phyloP scores from a whole-genome alignment of 352 stramenopile species.

The Bremia lactucae region DNA sequence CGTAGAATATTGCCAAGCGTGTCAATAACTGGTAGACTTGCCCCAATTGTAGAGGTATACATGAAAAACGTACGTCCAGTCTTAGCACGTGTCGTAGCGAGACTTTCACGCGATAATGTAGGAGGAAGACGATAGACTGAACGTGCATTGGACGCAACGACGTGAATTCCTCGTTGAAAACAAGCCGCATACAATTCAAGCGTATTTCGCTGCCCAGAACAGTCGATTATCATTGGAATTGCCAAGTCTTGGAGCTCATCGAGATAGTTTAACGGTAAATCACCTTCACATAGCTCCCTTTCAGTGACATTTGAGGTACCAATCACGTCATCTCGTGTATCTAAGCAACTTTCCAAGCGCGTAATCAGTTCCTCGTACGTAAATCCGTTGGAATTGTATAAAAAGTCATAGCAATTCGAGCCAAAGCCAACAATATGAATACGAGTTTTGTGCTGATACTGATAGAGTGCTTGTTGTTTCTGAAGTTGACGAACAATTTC shows the following conservation, averaged over 20 bases:
- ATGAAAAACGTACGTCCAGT: slow-evolving; percentile 59
- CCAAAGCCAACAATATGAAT: slow-evolving; percentile 64
- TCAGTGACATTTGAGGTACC: slow-evolving; percentile 6
- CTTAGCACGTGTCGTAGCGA: slow-evolving; percentile 27
- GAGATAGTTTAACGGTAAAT: slow-evolving; percentile 37
- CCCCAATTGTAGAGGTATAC: slow-evolving; percentile 71
- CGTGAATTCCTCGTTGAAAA: slow-evolving; percentile 59
- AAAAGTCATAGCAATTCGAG: slow-evolving; percentile 47
- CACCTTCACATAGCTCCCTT: slow-evolving; percentile 26
- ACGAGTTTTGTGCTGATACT: slow-evolving; percentile 52
- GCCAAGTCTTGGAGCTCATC: slow-evolving; percentile 55
- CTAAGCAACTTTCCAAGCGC: slow-evolving; percentile 34
- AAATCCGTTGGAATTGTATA: slow-evolving; percentile 47
- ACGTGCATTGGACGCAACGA: slow-evolving; percentile 58
- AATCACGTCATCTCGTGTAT: slow-evolving; percentile 18
- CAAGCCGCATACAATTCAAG: slow-evolving; percentile 47
- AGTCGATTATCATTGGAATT: slow-evolving; percentile 64
- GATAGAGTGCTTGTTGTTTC: slow-evolving; percentile 48
- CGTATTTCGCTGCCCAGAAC: slow-evolving; percentile 42
- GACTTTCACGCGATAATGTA: slow-evolving; percentile 46
- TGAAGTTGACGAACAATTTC: slow-evolving; percentile 52
- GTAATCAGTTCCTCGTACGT: slow-evolving; percentile 33
- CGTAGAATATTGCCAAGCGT: slow-evolving; percentile 67
- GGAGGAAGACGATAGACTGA: slow-evolving; percentile 41
- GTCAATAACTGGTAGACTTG: slow-evolving; percentile 58